These are phyloP conservation scores for Smallanthus sonchifolius DNA, from an alignment of 129 eudicot species.

Conservation along the genomic window DNA sequence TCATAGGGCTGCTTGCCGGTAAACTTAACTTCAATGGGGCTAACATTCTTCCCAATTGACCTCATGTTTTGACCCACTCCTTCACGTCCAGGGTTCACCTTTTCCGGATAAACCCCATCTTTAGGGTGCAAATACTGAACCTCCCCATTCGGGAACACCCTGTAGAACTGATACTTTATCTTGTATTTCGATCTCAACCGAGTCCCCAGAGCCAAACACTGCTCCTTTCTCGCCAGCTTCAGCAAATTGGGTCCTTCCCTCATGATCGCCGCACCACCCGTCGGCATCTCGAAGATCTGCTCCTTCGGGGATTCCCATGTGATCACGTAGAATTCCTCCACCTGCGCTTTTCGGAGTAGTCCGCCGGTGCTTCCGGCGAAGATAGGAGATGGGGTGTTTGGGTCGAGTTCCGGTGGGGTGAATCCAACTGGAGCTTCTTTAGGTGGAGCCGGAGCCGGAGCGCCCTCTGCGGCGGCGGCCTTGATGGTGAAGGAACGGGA, in stretches of 20 bases:
- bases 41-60: slow-evolving; percentile 88
- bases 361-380: slow-evolving; percentile 97
- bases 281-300: slow-evolving; percentile 97
- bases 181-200: slow-evolving; percentile 92
- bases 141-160: slow-evolving; percentile 96
- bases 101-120: slow-evolving; percentile 97
- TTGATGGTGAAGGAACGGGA: slow-evolving; percentile 44
- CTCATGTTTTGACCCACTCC: slow-evolving; percentile 89
- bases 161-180: slow-evolving; percentile 86
- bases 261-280: slow-evolving; percentile 98
- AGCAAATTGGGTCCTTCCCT: slow-evolving; percentile 84
- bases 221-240: slow-evolving; percentile 90
- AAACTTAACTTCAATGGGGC: slow-evolving; percentile 94
- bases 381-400: slow-evolving; percentile 94
- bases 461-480: slow-evolving; percentile 30
- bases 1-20: slow-evolving; percentile 92
- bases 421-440: slow-evolving; percentile 65
- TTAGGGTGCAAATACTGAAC: slow-evolving; percentile 97
- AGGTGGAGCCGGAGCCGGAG: slow-evolving; percentile 17
- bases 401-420: slow-evolving; percentile 97
- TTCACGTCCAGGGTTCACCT: slow-evolving; percentile 82
- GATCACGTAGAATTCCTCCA: slow-evolving; percentile 94
- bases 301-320: slow-evolving; percentile 98
- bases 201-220: slow-evolving; percentile 93
- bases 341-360: slow-evolving; percentile 82